These are phyloP conservation scores for Phaeosphaeriaceae sp. DNA, from an alignment of 2,329 filamentous ascomycete genomes.

Conservation along the genomic window DNA sequence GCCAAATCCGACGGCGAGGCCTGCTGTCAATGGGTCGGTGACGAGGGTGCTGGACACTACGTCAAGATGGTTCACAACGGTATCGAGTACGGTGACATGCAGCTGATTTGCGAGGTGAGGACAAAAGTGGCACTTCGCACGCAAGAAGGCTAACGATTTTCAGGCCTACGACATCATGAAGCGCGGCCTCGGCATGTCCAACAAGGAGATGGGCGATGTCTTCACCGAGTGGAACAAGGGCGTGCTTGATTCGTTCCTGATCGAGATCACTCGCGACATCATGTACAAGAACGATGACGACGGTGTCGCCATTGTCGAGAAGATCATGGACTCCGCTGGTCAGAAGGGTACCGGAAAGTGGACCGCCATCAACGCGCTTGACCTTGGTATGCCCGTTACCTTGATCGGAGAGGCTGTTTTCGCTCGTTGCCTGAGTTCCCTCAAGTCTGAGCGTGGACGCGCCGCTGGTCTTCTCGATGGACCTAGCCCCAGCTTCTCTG, in stretches of 20 bases:
- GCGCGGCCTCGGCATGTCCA: constrained; percentile 85
- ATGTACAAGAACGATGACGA: constrained; percentile 98
- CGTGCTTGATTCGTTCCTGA: constrained; percentile 95
- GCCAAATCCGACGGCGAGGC: constrained; percentile 97
- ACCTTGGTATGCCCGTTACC: constrained; percentile 98
- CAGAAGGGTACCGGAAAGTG: constrained; percentile 99
- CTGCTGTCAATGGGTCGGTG: constrained; percentile 99
- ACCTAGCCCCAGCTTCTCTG: constrained; percentile 80
- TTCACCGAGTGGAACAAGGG: constrained; percentile 98
- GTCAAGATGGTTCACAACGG: constrained; percentile 99
- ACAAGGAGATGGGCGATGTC: constrained; percentile 96
- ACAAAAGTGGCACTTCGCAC: neutral
- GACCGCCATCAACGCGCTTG: constrained; percentile 98
- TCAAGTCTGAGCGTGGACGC: constrained; percentile 90
- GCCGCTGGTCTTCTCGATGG: constrained; percentile 82
- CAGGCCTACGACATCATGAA: constrained; percentile 99
- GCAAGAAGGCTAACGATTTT: constrained; percentile 18
- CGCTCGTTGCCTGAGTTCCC: constrained; percentile 87
- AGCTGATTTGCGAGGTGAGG: constrained; percentile 95
- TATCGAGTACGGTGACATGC: constrained; percentile 99
- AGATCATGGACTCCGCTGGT: constrained; percentile 97
- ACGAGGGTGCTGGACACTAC: constrained; percentile 99
- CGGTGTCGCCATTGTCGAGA: constrained; percentile 89
- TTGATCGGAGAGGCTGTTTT: constrained; percentile 98
- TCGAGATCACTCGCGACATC: constrained; percentile 98